phyloP scores from a whole-genome alignment of 176 grass and related monocot genomes.

The Oryza coarctata region DNA sequence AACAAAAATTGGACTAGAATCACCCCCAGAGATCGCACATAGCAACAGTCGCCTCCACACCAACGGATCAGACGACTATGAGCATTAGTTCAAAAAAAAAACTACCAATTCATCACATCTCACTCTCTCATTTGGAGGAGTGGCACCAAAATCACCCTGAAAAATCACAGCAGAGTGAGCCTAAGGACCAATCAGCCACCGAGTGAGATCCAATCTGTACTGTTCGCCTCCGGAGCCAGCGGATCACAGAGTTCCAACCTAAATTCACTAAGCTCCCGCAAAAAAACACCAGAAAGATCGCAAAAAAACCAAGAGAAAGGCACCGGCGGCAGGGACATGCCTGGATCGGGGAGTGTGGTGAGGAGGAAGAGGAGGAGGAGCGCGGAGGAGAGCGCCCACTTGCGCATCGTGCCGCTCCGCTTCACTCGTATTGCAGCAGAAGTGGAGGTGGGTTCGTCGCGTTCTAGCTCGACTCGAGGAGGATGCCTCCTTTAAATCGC shows the following conservation, averaged over 20 bases:
- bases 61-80: neutral
- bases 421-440: constrained; percentile 16
- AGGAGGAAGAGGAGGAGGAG: constrained; percentile 87
- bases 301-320: neutral
- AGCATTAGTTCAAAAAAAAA: neutral
- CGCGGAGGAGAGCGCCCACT: constrained; percentile 70
- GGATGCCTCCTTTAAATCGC: constrained; percentile 9
- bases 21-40: neutral
- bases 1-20: neutral
- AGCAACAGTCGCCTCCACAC: neutral
- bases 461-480: neutral
- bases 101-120: neutral
- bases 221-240: neutral
- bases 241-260: neutral
- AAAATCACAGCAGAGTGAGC: neutral
- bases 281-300: neutral
- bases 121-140: neutral
- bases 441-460: constrained; percentile 24
- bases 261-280: neutral
- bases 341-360: constrained; percentile 73
- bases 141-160: neutral
- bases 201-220: neutral
- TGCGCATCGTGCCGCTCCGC: constrained; percentile 59
- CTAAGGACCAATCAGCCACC: accelerated
- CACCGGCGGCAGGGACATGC: constrained; percentile 12